Evolutionary conservation across 306 rosid species (phyloP).

Genomic region (Purshia tridentata): DNA sequence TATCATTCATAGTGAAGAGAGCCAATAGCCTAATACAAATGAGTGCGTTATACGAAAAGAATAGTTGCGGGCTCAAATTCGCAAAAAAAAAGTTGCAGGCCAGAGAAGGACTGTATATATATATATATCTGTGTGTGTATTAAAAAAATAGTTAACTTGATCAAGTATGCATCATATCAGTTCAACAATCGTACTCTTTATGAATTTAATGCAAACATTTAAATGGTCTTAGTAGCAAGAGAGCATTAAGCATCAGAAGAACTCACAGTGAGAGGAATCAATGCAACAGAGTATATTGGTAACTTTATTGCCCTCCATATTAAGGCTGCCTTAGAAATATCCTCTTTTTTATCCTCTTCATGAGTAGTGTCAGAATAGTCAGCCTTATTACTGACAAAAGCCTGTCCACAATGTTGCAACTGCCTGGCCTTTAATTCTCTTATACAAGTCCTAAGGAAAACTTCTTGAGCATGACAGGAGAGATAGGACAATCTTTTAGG

Average conservation of each 20-base stretch:
- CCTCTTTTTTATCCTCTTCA: constrained; percentile 35
- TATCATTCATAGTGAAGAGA: neutral
- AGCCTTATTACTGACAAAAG: constrained; percentile 13
- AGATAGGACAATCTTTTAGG: constrained; percentile 18
- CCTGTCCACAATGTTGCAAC: constrained; percentile 17
- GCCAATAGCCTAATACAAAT: neutral
- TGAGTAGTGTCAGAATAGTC: constrained; percentile 19
- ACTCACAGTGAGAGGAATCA: constrained; percentile 84
- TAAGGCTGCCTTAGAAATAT: constrained; percentile 48
- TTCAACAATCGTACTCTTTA: neutral
- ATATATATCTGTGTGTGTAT: no score
- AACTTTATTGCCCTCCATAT: constrained; percentile 87
- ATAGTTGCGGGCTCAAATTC: no score
- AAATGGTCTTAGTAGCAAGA: neutral
- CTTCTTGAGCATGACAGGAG: constrained; percentile 6
- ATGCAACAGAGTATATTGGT: constrained; percentile 87
- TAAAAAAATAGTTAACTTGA: no score
- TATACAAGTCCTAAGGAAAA: constrained; percentile 24
- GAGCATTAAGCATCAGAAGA: neutral
- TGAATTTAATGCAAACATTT: neutral
- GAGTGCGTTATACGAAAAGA: neutral
- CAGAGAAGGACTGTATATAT: no score
- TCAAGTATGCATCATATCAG: neutral
- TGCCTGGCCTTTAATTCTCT: constrained; percentile 25
- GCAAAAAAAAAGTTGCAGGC: no score